These are phyloP conservation scores for Claviceps paspali DNA, from an alignment of 2,329 filamentous ascomycete genomes.

Conservation along the genomic window DNA sequence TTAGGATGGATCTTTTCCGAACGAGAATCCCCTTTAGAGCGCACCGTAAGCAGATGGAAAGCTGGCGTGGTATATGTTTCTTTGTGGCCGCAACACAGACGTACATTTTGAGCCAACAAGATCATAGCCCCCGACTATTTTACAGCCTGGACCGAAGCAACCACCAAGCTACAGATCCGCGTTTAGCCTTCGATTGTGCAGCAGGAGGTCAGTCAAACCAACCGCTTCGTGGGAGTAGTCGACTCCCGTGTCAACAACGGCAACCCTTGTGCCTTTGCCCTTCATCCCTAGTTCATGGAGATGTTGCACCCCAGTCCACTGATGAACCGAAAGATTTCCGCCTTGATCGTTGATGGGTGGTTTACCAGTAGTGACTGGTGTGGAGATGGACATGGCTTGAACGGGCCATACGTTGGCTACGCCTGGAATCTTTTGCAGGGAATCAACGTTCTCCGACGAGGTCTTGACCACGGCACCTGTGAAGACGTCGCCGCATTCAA, in stretches of 20 bases:
- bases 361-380: not conserved
- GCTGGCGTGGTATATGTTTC: not conserved
- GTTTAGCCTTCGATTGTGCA: not conserved
- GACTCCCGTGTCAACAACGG: conserved; percentile 24
- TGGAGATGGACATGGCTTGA: conserved; percentile 10
- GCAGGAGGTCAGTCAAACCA: not conserved
- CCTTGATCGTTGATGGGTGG: conserved; percentile 8
- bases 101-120: conserved; percentile 20
- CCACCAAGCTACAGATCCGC: conserved; percentile 18
- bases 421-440: conserved; percentile 16
- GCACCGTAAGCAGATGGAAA: not conserved
- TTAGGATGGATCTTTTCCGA: conserved; percentile 11
- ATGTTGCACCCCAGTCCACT: conserved; percentile 23
- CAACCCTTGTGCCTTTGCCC: conserved; percentile 23
- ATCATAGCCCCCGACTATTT: conserved; percentile 23
- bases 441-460: conserved; percentile 17
- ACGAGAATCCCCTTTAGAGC: conserved; percentile 3
- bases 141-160: conserved; percentile 24
- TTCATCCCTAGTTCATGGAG: conserved; percentile 22
- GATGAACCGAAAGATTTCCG: conserved; percentile 17
- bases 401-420: conserved; percentile 23
- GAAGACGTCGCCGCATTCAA: conserved; percentile 22
- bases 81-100: conserved; percentile 1
- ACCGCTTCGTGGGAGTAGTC: conserved; percentile 25
- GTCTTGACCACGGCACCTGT: conserved; percentile 19